These are phyloP conservation scores for Colletotrichum incanum DNA, from an alignment of 2,329 filamentous ascomycete species.

Conservation along the genomic window DNA sequence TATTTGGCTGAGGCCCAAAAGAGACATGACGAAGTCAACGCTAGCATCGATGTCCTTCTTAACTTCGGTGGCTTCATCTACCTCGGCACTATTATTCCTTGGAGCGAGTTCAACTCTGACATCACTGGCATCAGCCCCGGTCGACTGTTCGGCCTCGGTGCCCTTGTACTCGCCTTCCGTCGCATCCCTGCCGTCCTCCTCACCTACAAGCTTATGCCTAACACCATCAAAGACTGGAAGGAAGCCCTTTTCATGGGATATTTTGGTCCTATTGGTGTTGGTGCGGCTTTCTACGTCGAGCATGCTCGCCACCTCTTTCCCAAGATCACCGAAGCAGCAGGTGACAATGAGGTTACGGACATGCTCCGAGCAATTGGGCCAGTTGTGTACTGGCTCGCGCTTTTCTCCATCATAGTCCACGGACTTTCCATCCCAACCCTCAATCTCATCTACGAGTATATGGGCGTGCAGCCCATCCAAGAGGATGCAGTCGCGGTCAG, in stretches of 20 bases:
- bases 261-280: conserved; percentile 85
- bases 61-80: conserved; percentile 76
- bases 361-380: conserved; percentile 56
- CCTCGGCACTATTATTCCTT: conserved; percentile 70
- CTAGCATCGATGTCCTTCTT: conserved; percentile 69
- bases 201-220: conserved; percentile 70
- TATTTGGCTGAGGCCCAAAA: conserved; percentile 70
- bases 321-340: conserved; percentile 49
- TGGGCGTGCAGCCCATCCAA: conserved; percentile 58
- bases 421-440: conserved; percentile 64
- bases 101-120: conserved; percentile 68
- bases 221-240: conserved; percentile 66
- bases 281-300: conserved; percentile 81
- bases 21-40: conserved; percentile 74
- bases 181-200: conserved; percentile 71
- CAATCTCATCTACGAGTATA: conserved; percentile 56
- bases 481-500: conserved; percentile 60
- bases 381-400: conserved; percentile 60
- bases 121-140: conserved; percentile 67
- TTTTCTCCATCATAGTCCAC: conserved; percentile 62
- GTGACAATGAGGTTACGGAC: conserved; percentile 52
- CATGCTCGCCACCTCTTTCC: conserved; percentile 62
- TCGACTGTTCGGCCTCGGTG: conserved; percentile 66
- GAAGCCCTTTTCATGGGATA: conserved; percentile 76
- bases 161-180: conserved; percentile 68